These are phyloP conservation scores for Musa acuminata DNA, from an alignment of 176 grass and related monocot genomes.

Conservation along the genomic window DNA sequence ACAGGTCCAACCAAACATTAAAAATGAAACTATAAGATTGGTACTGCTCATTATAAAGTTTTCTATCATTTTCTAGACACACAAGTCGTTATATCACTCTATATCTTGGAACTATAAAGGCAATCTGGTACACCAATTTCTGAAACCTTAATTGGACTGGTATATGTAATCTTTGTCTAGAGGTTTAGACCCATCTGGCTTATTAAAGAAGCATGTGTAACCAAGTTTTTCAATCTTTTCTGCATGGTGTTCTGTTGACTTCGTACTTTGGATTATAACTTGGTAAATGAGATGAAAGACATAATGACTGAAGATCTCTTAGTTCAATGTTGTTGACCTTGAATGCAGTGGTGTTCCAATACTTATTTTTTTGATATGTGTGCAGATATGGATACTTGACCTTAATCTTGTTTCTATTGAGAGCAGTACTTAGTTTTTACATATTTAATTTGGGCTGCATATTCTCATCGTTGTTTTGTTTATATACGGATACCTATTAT, in stretches of 20 bases:
- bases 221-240: not conserved
- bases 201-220: not conserved
- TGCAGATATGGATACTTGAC: not conserved
- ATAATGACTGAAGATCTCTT: not conserved
- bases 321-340: not conserved
- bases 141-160: no score
- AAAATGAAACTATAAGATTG: no score
- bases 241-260: not conserved
- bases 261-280: no score
- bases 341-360: not conserved
- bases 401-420: not conserved
- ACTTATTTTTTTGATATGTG: not conserved
- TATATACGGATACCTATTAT: no score
- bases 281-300: no score
- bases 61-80: no score
- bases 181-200: not conserved
- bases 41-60: no score
- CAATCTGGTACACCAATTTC: no score
- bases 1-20: no score
- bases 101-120: no score
- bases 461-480: not conserved
- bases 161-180: not conserved
- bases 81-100: no score
- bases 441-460: not conserved
- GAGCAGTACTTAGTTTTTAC: not conserved